Evolutionary conservation across 1,284 basidiomycete species (phyloP), one percentile per base, ranked within the genome.

Genomic region (Malassezia vespertilionis): DNA sequence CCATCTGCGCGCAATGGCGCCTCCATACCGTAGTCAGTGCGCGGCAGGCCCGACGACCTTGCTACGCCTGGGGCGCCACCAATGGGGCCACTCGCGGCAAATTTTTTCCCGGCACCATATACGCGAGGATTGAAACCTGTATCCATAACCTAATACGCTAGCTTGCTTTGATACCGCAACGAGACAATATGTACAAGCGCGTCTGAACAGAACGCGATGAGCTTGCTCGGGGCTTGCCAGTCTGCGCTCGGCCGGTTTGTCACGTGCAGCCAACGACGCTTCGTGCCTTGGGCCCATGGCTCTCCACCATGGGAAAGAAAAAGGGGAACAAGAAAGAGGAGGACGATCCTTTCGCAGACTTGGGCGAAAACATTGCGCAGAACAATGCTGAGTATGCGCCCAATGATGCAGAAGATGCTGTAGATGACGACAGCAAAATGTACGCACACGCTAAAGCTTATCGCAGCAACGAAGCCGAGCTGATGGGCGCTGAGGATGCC

Each of bases 281-380:
- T 14, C 27, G 8, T 8, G 7, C 27, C 27, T 7, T 28, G 27
- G 8, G 14, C 7, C 7, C 27, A 11, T 7, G 14, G 21, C 33
- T 38, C 40, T 52, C 44, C 41, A 60, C 57, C 40, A 65, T 65
- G 39, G 56, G 56, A 33, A 61, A 65, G 43, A 67, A 64, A 43
- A 56, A 59, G 55, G 63, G 61, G 26, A 59, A 55, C 26, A 55
- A 57, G 38, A 64, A 62, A 46, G 56, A 62, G 39, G 65, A 65
- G 49, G 56, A 62, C 30, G 61, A 64, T 23, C 59, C 60, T 31
- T 65, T 61, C 45, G 64, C 62, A 40, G 61, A 65, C 40, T 54
- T 60, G 5, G 65, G 45, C 24, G 58, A 63, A 37, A 63, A 67
- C 24, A 53, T 63, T 30, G 24, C 48, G 30, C 48, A 51, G 27